Evolutionary conservation across 805 yeast species (phyloP).

Genomic region (Metschnikowia arizonensis): DNA sequence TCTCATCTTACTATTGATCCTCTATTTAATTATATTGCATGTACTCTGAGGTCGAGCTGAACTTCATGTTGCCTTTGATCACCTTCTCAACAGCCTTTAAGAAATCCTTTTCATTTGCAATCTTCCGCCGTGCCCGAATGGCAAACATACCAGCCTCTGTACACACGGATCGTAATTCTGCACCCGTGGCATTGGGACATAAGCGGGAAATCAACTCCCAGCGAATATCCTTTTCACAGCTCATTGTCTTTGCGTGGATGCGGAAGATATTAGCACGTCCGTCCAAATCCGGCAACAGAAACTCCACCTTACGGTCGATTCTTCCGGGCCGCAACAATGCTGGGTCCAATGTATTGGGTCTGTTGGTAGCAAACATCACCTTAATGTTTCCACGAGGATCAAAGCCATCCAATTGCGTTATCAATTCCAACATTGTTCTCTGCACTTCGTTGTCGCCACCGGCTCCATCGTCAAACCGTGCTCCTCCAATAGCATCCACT

Average conservation of each 20-base stretch:
- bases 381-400: conserved; percentile 98
- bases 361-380: conserved; percentile 98
- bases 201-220: conserved; percentile 97
- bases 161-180: conserved; percentile 96
- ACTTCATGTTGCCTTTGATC: conserved; percentile 96
- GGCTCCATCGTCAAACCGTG: conserved; percentile 99
- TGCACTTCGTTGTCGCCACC: conserved; percentile 99
- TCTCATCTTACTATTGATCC: too few relatives aligned
- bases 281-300: conserved; percentile 92
- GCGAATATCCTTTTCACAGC: conserved; percentile 93
- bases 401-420: conserved; percentile 96
- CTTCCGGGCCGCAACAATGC: conserved; percentile 98
- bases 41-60: conserved; percentile 93
- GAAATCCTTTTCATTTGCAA: conserved; percentile 97
- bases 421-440: conserved; percentile 97
- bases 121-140: conserved; percentile 95
- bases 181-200: conserved; percentile 98
- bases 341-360: conserved; percentile 97
- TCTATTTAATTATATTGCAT: conserved; percentile 84
- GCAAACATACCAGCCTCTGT: conserved; percentile 99
- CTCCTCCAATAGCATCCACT: conserved; percentile 98
- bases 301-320: conserved; percentile 97
- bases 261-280: conserved; percentile 97
- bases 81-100: conserved; percentile 97
- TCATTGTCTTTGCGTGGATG: conserved; percentile 96